Percentiles rank a stretch among this genome's conserved stretches.
Evolutionary conservation across 1,139 yeast species (phyloP).

Genomic region (Geotrichum bryndzae): DNA sequence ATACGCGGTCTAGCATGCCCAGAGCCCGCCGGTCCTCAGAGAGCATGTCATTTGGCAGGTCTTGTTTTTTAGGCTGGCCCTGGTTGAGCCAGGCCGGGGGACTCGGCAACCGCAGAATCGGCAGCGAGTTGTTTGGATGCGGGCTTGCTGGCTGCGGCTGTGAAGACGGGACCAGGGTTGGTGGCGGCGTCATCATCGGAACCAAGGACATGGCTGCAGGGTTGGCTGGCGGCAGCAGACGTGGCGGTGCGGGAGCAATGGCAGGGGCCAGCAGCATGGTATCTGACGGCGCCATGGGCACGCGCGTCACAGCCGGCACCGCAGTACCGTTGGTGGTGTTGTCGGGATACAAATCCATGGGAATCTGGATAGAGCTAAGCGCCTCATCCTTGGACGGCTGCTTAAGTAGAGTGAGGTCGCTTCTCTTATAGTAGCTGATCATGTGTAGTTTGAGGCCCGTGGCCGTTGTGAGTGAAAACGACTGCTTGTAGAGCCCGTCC

Average conservation of each 20-base stretch:
- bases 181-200: background rate
- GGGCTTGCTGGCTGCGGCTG: too few species aligned
- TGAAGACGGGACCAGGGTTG: background rate
- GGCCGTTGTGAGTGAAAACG: constrained; percentile 48
- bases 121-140: background rate
- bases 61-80: constrained; percentile 2
- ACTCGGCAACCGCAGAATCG: background rate
- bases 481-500: constrained; percentile 53
- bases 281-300: constrained; percentile 18
- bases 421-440: constrained; percentile 45
- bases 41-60: background rate
- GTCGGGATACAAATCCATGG: constrained; percentile 37
- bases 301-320: constrained; percentile 30
- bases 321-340: constrained; percentile 26
- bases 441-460: constrained; percentile 50
- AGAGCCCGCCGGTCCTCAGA: constrained; percentile 12
- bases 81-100: constrained; percentile 2
- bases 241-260: background rate
- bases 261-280: background rate
- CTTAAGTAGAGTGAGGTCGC: constrained; percentile 30
- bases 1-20: constrained; percentile 10
- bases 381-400: constrained; percentile 42
- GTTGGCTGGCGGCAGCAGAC: background rate
- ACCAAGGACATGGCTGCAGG: background rate
- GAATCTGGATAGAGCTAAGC: constrained; percentile 35